Conservation (phyloP, 768 basidiomycete genomes). For the Tephrocybe sp. region DNA sequence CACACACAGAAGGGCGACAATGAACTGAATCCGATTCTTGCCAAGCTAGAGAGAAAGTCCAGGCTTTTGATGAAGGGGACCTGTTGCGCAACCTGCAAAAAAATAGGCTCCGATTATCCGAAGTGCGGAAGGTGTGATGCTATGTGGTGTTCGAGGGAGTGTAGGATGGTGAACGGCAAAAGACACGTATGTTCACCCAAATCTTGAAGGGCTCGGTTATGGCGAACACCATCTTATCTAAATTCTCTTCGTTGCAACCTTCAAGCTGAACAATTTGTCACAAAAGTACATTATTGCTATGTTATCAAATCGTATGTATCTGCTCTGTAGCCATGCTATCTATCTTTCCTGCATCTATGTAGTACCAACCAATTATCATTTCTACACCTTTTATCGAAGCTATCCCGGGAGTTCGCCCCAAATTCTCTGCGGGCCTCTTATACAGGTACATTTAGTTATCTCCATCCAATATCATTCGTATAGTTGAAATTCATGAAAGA, state of each 20-base stretch:
- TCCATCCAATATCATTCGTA: too few species aligned
- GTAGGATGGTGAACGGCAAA: constrained; percentile 50
- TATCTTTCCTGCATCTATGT: neutral
- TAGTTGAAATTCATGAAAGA: neutral
- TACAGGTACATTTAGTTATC: too few species aligned
- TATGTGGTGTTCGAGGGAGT: constrained; percentile 65
- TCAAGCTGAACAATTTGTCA: neutral
- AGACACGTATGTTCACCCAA: constrained; percentile 42
- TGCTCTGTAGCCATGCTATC: neutral
- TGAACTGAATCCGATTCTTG: constrained; percentile 45
- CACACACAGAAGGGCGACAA: constrained; percentile 8
- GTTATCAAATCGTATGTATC: neutral
- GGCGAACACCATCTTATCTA: neutral
- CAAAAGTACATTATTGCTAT: neutral
- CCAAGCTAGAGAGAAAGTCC: constrained; percentile 49
- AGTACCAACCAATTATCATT: too few species aligned
- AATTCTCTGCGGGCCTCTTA: too few species aligned
- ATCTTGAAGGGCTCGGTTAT: too few species aligned
- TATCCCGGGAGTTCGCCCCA: too few species aligned
- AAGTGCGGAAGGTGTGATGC: constrained; percentile 57
- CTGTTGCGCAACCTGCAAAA: constrained; percentile 51
- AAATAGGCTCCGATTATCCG: constrained; percentile 53
- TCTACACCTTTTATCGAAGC: too few species aligned
- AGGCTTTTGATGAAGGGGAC: constrained; percentile 38
- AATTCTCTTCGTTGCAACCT: too few species aligned